phyloP scores from a whole-genome alignment of 176 grass and related monocot species.

The Oryza brachyantha region DNA sequence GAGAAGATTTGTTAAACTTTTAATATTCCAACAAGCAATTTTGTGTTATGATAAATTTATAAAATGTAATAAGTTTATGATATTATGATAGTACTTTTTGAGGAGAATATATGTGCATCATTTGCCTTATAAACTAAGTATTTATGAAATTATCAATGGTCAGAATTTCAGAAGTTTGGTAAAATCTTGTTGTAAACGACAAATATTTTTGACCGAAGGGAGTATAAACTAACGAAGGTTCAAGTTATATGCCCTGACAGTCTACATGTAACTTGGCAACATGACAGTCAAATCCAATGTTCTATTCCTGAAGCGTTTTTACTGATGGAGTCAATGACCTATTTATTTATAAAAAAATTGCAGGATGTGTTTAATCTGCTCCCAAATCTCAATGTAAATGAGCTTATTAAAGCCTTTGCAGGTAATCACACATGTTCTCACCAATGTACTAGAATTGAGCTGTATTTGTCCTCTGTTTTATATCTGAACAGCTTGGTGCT shows the following conservation, averaged over 20 bases:
- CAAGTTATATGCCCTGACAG: not conserved
- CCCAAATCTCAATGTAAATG: conserved; percentile 90
- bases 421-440: conserved; percentile 44
- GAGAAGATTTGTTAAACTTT: no score
- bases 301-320: not conserved
- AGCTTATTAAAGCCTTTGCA: conserved; percentile 94
- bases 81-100: no score
- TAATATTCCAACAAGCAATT: no score
- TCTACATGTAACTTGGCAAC: not conserved
- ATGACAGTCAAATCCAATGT: not conserved
- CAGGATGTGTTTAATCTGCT: conserved; percentile 97
- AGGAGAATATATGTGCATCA: no score
- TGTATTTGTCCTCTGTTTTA: not conserved
- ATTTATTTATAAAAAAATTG: conserved; percentile 23
- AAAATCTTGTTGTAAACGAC: no score
- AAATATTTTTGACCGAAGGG: no score
- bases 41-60: no score
- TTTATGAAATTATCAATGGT: no score
- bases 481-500: not conserved
- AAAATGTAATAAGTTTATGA: no score
- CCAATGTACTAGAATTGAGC: not conserved
- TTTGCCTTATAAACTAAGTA: no score
- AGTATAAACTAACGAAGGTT: not conserved
- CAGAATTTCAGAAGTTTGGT: no score
- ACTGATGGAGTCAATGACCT: not conserved